A percentile compares a stretch with the other conserved stretches of the same genome.
These are phyloP conservation scores for Nothomitra cinnamomea DNA, from an alignment of 2,329 filamentous ascomycete species.

Conservation along the genomic window DNA sequence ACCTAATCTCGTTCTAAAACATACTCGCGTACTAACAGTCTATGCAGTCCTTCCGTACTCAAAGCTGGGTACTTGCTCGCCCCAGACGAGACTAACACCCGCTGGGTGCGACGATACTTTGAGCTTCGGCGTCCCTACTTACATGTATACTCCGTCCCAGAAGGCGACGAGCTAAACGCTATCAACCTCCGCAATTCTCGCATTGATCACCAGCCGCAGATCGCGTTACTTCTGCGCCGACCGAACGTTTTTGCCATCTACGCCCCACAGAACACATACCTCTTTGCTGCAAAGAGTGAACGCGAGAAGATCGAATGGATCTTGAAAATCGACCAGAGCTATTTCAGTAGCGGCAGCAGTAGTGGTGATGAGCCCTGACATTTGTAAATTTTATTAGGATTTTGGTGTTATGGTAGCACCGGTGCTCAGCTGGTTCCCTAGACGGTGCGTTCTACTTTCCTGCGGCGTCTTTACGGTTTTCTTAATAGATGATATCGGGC, in stretches of 20 bases:
- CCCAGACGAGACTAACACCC: slow-evolving; percentile 61
- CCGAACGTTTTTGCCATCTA: slow-evolving; percentile 83
- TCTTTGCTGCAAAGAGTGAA: slow-evolving; percentile 81
- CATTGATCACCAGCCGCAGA: slow-evolving; percentile 83
- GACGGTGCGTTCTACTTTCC: too few species aligned
- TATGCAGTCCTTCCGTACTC: slow-evolving; percentile 32
- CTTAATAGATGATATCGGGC: too few species aligned
- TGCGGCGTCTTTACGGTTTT: too few species aligned
- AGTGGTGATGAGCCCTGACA: not conserved
- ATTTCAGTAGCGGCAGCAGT: slow-evolving; percentile 25
- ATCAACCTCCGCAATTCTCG: slow-evolving; percentile 78
- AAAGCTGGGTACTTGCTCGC: slow-evolving; percentile 81
- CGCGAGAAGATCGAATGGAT: slow-evolving; percentile 96
- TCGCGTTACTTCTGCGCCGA: slow-evolving; percentile 54
- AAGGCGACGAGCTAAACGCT: slow-evolving; percentile 79
- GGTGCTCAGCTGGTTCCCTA: too few species aligned
- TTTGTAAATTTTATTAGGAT: not conserved
- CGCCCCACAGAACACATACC: slow-evolving; percentile 82
- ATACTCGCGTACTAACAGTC: not conserved
- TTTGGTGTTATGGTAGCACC: too few species aligned
- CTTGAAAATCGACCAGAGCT: slow-evolving; percentile 77
- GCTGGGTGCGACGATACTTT: slow-evolving; percentile 85
- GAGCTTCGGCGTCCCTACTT: slow-evolving; percentile 84
- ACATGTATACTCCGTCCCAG: slow-evolving; percentile 68
- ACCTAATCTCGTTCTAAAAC: not conserved